Base-by-base conservation (phyloP, 192 early-diverging fungal species). In the Chytriomyces hyalinus region DNA sequence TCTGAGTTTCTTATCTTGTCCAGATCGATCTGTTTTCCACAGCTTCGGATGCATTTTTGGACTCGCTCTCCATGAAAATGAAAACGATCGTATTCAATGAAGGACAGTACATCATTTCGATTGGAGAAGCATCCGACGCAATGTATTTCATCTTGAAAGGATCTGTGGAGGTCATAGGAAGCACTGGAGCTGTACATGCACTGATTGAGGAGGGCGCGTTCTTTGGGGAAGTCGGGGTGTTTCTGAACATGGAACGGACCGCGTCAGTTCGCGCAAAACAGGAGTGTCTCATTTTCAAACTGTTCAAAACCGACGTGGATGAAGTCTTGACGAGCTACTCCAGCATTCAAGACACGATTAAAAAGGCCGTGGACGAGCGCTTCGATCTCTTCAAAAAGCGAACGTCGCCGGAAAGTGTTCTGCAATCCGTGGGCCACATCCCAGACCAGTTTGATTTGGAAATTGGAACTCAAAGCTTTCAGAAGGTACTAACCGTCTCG, bases 181-280 rank as follows among this genome's bases (percentile, higher is more conserved):
- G 43, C 22, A 53, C 75, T 20, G 70, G 70, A 3, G 49, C 44
- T 5, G 79, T 86, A 9, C 85, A 86, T 61, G 85, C 85, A 11
- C 84, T 84, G 53, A 69, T 86, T 43, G 51, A 45, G 6, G 65
- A 65, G 15, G 85, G 84, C 17, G n/a, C 70, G 0, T 85, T 87
- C 65, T 88, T 88, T 73, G 87, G 87, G 3, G 87, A 88, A 67
- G 76, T 87, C 44, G 87, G 85, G 20, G 36, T 88, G 51, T 49
- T 86, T 36, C 61, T 84, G 63, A 81, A 86, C 49, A 81, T 86
- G 17, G 65, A 80, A 48, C 68, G 85, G 45, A 86, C 84, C 17
- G 83, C 85, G 7, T 48, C 47, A 24, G 80, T 86, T 66, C 20
- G 75, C 46, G 81, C 84, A 22, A 84, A 86, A 70, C 80, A 87